phyloP scores from a whole-genome alignment of 805 yeast genomes.

The Saccharomycopsis sp. region DNA sequence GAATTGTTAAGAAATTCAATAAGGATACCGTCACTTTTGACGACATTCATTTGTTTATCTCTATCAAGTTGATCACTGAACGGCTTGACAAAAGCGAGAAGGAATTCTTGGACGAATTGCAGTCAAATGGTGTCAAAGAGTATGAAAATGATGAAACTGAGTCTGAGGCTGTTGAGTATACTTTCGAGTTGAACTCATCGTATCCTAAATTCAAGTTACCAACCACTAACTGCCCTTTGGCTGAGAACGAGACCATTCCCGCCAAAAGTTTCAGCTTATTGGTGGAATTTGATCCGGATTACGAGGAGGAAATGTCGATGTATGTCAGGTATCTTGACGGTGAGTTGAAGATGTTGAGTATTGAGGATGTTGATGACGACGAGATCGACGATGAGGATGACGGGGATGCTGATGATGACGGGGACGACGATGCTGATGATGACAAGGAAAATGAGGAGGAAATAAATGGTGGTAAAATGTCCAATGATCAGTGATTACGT shows the following conservation, averaged over 20 bases:
- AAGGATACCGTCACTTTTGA: slow-evolving; percentile 31
- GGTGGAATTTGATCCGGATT: slow-evolving; percentile 37
- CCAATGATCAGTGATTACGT: background rate
- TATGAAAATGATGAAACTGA: background rate
- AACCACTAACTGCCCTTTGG: slow-evolving; percentile 24
- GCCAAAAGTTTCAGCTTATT: slow-evolving; percentile 69
- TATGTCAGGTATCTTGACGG: slow-evolving; percentile 27
- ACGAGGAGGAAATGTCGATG: slow-evolving; percentile 29
- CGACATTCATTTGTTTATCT: slow-evolving; percentile 46
- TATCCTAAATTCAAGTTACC: slow-evolving; percentile 53
- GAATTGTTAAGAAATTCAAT: slow-evolving; percentile 40
- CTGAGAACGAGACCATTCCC: slow-evolving; percentile 41
- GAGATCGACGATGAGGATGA: background rate
- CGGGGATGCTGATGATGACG: background rate
- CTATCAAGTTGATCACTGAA: slow-evolving; percentile 10
- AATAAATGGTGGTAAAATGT: no score
- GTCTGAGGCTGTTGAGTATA: background rate
- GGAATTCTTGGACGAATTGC: background rate
- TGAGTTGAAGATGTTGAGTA: background rate
- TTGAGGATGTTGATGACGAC: slow-evolving; percentile 10
- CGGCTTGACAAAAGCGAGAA: background rate
- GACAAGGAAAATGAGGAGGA: slow-evolving; percentile 39
- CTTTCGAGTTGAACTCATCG: slow-evolving; percentile 53
- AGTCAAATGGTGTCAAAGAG: no score
- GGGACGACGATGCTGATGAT: background rate